Evolutionary conservation across 2,329 filamentous ascomycete species (phyloP).

Genomic region (Alternaria angustiovoidea): DNA sequence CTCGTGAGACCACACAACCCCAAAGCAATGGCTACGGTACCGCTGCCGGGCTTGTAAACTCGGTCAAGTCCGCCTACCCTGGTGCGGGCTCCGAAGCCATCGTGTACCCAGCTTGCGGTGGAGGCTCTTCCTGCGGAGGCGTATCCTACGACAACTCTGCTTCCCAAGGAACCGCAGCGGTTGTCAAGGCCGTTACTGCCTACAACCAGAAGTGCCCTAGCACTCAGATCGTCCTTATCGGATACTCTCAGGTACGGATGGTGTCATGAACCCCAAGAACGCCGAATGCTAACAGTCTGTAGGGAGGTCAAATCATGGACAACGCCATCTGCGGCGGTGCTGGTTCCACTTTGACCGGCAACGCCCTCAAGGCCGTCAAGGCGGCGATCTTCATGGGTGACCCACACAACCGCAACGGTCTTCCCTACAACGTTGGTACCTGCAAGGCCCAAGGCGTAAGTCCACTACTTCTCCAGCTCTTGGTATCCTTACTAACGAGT

Average conservation of each 20-base stretch:
- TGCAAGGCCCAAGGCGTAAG: conserved; percentile 67
- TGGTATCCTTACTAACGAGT: conserved; percentile 3
- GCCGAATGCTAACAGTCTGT: conserved; percentile 11
- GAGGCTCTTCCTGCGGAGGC: conserved; percentile 65
- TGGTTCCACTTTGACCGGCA: conserved; percentile 57
- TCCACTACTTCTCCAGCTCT: conserved; percentile 16
- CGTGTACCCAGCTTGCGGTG: conserved; percentile 67
- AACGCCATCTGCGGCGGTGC: conserved; percentile 67
- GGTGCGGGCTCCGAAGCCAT: conserved; percentile 54
- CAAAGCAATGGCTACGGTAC: conserved; percentile 53
- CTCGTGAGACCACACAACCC: conserved; percentile 54
- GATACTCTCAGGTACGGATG: conserved; percentile 65
- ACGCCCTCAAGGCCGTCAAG: conserved; percentile 65
- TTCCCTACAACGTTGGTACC: conserved; percentile 69
- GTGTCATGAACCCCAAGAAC: not conserved
- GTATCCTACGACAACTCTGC: conserved; percentile 68
- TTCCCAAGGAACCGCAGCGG: conserved; percentile 64
- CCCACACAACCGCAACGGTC: conserved; percentile 64
- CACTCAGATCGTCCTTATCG: conserved; percentile 67
- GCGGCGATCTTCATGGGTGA: conserved; percentile 72
- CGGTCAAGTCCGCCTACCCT: conserved; percentile 51
- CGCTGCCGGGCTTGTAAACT: conserved; percentile 51
- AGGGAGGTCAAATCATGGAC: conserved; percentile 71
- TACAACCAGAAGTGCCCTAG: conserved; percentile 66
- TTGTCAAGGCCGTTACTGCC: conserved; percentile 66